A percentile compares a stretch with the other conserved stretches of the same genome.
phyloP scores from a whole-genome alignment of 176 grass and related monocot species.

The Zoysia pacifica region DNA sequence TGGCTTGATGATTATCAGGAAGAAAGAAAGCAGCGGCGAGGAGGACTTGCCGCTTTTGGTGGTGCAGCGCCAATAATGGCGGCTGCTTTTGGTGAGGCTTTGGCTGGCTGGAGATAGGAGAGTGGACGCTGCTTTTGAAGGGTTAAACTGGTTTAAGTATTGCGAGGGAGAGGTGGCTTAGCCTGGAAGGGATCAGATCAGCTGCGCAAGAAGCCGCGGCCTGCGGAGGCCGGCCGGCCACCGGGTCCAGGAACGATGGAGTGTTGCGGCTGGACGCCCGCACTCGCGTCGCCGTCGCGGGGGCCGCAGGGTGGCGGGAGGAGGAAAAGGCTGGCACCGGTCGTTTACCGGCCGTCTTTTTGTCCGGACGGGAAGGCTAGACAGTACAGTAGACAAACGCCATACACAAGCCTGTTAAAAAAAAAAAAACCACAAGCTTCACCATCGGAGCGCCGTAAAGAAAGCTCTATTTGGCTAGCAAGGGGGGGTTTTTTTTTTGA shows the following conservation, averaged over 20 bases:
- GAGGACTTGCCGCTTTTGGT: constrained; percentile 19
- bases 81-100: background rate
- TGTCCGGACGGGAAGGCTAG: background rate
- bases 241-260: background rate
- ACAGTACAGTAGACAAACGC: too few species aligned
- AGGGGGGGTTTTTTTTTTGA: too few species aligned
- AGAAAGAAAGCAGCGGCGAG: background rate
- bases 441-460: too few species aligned
- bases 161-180: constrained; percentile 33
- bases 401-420: too few species aligned
- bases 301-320: background rate
- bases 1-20: background rate
- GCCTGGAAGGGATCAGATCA: constrained; percentile 33
- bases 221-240: background rate
- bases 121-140: background rate
- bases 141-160: constrained; percentile 7
- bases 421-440: too few species aligned
- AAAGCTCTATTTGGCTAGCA: too few species aligned
- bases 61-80: constrained; percentile 36
- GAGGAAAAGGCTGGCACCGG: background rate
- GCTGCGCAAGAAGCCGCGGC: too few species aligned
- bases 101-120: background rate
- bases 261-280: background rate
- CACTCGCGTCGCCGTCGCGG: constrained; percentile 13
- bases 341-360: constrained; percentile 15